phyloP scores from a whole-genome alignment of 1,139 yeast species.

The Petasospora rhodanensis region DNA sequence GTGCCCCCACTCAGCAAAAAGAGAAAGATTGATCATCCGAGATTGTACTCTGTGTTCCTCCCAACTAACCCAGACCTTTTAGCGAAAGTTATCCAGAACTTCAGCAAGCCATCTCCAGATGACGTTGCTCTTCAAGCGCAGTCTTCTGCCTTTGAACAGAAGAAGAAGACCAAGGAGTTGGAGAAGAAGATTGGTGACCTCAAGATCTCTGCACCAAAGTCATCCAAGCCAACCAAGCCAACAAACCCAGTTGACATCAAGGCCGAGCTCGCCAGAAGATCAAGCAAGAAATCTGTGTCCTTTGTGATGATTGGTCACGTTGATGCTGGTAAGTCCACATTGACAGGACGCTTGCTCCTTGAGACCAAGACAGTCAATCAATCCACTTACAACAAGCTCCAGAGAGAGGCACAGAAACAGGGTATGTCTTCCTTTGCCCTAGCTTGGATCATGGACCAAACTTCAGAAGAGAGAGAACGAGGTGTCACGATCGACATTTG shows the following conservation, averaged over 20 bases:
- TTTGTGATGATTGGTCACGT: constrained; percentile 95
- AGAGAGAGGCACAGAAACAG: constrained; percentile 71
- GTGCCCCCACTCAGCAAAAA: constrained; percentile 15
- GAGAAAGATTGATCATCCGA: constrained; percentile 23
- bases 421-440: constrained; percentile 94
- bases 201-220: constrained; percentile 24
- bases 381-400: constrained; percentile 67
- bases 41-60: constrained; percentile 32
- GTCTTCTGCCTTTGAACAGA: constrained; percentile 42
- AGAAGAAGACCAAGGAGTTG: constrained; percentile 23
- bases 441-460: constrained; percentile 98
- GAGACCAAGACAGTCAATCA: constrained; percentile 81
- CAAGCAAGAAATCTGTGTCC: constrained; percentile 64
- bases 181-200: constrained; percentile 19
- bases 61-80: constrained; percentile 42
- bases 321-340: constrained; percentile 95
- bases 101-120: constrained; percentile 77
- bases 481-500: constrained; percentile 96
- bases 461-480: constrained; percentile 78
- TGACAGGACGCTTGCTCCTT: constrained; percentile 82
- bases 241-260: constrained; percentile 29
- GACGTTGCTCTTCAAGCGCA: constrained; percentile 66
- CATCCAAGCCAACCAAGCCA: constrained; percentile 33
- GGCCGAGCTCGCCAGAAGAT: constrained; percentile 46
- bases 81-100: constrained; percentile 50